Evolutionary conservation across 768 basidiomycete species (phyloP).

Genomic region (Fistulinella prunicolor): DNA sequence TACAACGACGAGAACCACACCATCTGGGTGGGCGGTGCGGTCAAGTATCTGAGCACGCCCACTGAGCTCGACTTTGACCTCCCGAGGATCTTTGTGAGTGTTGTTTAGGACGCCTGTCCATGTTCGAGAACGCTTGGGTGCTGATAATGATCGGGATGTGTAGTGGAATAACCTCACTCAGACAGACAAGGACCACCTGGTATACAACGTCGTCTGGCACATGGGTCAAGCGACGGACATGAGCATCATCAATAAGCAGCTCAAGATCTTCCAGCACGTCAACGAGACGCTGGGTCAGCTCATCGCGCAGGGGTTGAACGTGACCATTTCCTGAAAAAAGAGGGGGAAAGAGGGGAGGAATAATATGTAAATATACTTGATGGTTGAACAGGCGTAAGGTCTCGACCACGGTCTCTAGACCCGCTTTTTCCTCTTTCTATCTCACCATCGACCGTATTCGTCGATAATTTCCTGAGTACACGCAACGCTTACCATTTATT

Average conservation of each 20-base stretch:
- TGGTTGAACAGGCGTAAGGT: too few relatives aligned
- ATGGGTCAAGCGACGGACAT: constrained; percentile 33
- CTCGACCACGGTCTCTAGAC: too few relatives aligned
- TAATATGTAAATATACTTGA: too few relatives aligned
- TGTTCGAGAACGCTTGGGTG: background rate
- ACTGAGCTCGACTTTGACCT: constrained; percentile 40
- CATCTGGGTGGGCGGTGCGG: constrained; percentile 40
- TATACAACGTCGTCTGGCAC: constrained; percentile 38
- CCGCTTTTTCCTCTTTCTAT: too few relatives aligned
- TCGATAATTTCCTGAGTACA: too few relatives aligned
- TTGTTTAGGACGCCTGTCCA: background rate
- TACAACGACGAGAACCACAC: constrained; percentile 41
- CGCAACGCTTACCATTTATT: too few relatives aligned
- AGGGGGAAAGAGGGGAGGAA: too few relatives aligned
- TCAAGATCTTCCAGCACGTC: constrained; percentile 37
- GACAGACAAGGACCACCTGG: constrained; percentile 35
- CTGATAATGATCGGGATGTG: background rate
- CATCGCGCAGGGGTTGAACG: constrained; percentile 35
- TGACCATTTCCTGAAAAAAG: constrained; percentile 8
- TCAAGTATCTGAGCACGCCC: constrained; percentile 35
- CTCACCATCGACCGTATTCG: too few relatives aligned
- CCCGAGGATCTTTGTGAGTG: constrained; percentile 33
- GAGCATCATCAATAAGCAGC: constrained; percentile 31
- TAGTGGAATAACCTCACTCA: constrained; percentile 35
- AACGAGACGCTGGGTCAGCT: constrained; percentile 34